A percentile compares a stretch with the other conserved stretches of the same genome.
phyloP scores from a whole-genome alignment of 2,329 filamentous ascomycete genomes.

The Calonectria leucothoes region DNA sequence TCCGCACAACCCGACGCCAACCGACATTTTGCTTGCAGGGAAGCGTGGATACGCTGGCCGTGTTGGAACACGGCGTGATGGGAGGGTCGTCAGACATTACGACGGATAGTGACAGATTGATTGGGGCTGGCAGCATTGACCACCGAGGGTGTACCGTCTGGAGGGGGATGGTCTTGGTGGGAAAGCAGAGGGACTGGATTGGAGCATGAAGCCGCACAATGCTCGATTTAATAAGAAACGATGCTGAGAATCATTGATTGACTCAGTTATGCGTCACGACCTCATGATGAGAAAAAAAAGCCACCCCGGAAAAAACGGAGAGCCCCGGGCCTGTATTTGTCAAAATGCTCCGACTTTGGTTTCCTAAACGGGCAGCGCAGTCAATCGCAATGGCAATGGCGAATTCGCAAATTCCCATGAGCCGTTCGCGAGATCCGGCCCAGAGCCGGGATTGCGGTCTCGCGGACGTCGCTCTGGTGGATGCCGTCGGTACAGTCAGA shows the following conservation, averaged over 20 bases:
- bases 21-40: constrained; percentile 50
- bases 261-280: not conserved
- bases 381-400: not conserved
- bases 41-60: constrained; percentile 26
- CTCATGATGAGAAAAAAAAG: not conserved
- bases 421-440: not conserved
- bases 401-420: not conserved
- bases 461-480: not conserved
- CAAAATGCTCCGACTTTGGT: not conserved
- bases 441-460: not conserved
- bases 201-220: not conserved
- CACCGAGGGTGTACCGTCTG: constrained; percentile 12
- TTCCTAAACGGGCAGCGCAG: not conserved
- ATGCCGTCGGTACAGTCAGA: not conserved
- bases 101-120: not conserved
- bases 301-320: no score
- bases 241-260: not conserved
- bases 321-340: not conserved
- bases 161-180: constrained; percentile 19
- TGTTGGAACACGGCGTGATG: constrained; percentile 17
- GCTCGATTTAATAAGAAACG: not conserved
- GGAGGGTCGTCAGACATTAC: constrained; percentile 31
- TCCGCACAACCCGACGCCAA: constrained; percentile 60
- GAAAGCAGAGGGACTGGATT: not conserved
- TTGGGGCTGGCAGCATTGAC: not conserved